These are phyloP conservation scores for Eucalyptus globulus DNA, from an alignment of 345 rosid genomes.

Conservation along the genomic window DNA sequence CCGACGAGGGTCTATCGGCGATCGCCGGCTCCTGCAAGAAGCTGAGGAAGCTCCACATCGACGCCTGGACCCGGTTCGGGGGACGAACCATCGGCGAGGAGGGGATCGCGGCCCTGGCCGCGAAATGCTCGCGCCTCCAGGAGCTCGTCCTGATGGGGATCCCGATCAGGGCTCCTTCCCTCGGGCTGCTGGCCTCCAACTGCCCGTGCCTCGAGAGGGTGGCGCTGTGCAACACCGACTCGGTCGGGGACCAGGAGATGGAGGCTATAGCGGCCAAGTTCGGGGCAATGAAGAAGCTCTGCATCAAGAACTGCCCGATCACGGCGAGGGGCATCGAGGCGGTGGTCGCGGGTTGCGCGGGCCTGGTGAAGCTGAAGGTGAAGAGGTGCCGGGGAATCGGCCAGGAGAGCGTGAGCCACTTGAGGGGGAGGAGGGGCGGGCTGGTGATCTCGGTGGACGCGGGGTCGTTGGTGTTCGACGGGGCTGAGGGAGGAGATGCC, in stretches of 20 bases:
- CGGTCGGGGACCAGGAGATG: constrained; percentile 25
- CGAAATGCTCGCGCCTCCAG: constrained; percentile 7
- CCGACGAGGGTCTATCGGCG: constrained; percentile 20
- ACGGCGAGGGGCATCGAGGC: constrained; percentile 21
- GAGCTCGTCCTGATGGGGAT: constrained; percentile 31
- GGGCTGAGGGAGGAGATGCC: background rate
- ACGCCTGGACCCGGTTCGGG: constrained; percentile 30
- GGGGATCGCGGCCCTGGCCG: constrained; percentile 8
- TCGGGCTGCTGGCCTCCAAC: constrained; percentile 14
- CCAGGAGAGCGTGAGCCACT: background rate
- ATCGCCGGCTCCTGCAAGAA: constrained; percentile 18
- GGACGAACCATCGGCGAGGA: constrained; percentile 14
- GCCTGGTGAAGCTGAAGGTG: constrained; percentile 33
- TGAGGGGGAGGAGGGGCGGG: background rate
- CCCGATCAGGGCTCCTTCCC: background rate
- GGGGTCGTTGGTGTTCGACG: background rate
- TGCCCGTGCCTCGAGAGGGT: constrained; percentile 24
- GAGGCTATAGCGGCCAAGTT: constrained; percentile 17
- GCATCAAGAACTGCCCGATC: constrained; percentile 38
- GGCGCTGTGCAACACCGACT: constrained; percentile 27
- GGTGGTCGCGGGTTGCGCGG: constrained; percentile 17
- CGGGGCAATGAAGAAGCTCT: constrained; percentile 28
- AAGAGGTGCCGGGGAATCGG: constrained; percentile 29
- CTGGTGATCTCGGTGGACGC: constrained; percentile 16
- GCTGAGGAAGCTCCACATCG: constrained; percentile 26